Evolutionary conservation across 306 rosid species (phyloP), one percentile per base, ranked within the genome.

Genomic region (Dalbergia cochinchinensis): DNA sequence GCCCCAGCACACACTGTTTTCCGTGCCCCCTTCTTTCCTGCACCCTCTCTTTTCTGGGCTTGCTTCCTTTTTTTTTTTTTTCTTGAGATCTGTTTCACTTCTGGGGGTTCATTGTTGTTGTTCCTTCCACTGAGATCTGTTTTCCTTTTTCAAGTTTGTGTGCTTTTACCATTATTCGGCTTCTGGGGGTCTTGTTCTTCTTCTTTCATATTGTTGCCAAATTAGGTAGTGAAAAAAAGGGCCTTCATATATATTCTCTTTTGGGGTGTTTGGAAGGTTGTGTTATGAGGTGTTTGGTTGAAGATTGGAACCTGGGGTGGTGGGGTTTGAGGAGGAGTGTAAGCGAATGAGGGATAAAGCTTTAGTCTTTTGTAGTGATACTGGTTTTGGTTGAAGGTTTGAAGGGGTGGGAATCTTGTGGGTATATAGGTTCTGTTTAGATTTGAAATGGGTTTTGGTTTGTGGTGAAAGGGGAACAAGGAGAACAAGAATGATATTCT

Each of bases 381-480:
- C 91, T 82, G 93, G 97, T 79, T 92, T 92, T 86, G 94, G 94
- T 85, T 91, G 93, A 87, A 83, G 87, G 31, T 26, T 26, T 26
- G 31, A 26, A 26, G 31, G 31, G 41, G 86, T 79, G 80, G 84
- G 85, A 74, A 71, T 83, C 63, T 42, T 60, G 71, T 65, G 61
- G 68, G 13, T 48, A 18, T 5, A n/a, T 50, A 48, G 54, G 54
- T 48, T 48, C 54, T 48, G 54, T 66, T 37, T 47, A 18, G 81
- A 82, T 83, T 19, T 47, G 51, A 47, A 74, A 86, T 66, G 86
- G 87, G 62, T 51, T 45, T 82, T 71, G 65, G 80, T 63, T 81
- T 84, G 74, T 84, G 54, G 65, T 66, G 22, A 42, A 54, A 47
- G 53, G 53, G 13, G 66, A 5, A 16, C 31, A 64, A 18, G 60